Percentiles rank a stretch among this genome's conserved stretches.
These are phyloP conservation scores for Blastobotrys raffinosifermentans DNA, from an alignment of 1,139 yeast genomes.

Conservation along the genomic window DNA sequence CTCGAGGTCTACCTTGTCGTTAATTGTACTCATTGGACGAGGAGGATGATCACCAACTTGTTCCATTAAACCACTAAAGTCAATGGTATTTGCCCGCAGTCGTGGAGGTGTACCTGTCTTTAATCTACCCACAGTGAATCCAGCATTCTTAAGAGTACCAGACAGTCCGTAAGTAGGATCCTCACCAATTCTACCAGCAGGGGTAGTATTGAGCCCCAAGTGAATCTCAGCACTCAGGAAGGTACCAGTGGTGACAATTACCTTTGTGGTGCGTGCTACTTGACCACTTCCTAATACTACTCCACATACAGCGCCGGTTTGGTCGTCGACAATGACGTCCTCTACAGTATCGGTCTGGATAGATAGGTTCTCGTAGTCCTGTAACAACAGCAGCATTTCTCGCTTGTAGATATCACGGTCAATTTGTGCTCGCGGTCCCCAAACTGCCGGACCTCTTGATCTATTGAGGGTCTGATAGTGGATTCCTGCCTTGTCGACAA, in stretches of 20 bases:
- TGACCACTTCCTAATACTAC: constrained; percentile 60
- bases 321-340: constrained; percentile 65
- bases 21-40: constrained; percentile 86
- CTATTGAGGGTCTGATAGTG: constrained; percentile 83
- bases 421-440: constrained; percentile 98
- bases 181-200: constrained; percentile 94
- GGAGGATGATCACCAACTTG: constrained; percentile 80
- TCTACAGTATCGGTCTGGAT: constrained; percentile 74
- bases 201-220: constrained; percentile 70
- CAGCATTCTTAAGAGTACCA: constrained; percentile 65
- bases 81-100: constrained; percentile 62
- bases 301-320: constrained; percentile 45
- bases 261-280: constrained; percentile 53
- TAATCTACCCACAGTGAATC: constrained; percentile 79
- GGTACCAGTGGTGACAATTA: constrained; percentile 93
- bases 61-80: constrained; percentile 51
- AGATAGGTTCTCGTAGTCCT: constrained; percentile 50
- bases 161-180: constrained; percentile 86
- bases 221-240: constrained; percentile 93
- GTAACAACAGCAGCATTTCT: constrained; percentile 72
- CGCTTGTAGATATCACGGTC: constrained; percentile 72
- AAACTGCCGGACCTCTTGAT: constrained; percentile 94
- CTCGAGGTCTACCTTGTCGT: constrained; percentile 53
- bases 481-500: constrained; percentile 89
- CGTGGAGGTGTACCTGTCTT: constrained; percentile 98